Base-by-base conservation (phyloP, 2,329 filamentous ascomycete genomes). In the Trichoderma aggressivum region DNA sequence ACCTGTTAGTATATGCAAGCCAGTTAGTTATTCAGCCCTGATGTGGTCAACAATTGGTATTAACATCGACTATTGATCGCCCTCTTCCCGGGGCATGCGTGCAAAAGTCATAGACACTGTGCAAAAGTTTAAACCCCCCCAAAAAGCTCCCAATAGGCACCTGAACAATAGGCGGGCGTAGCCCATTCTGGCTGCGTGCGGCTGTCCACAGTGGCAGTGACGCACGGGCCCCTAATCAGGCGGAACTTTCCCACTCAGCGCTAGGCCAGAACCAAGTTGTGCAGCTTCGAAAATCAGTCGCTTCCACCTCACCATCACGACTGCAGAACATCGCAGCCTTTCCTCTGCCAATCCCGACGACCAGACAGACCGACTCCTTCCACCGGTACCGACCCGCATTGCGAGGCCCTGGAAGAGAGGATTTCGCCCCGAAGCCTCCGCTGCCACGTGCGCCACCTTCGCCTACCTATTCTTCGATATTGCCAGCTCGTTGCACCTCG, bases 191-290 rank as follows among this genome's bases (percentile, higher is more conserved):
- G 39, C 34, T 55, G 62, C 62, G 30, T 53, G 56, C 56, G 66
- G 66, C 66, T 50, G 56, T 61, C 32, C 56, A 53, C 66, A 69
- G 63, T 43, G 34, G 26, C 66, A 62, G 69, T 36, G 61, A 65
- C 70, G 70, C 70, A 71, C 70, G 63, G 70, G 30, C 70, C 70
- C 56, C 55, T 50, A 21, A 43, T 26, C 60, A 63, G 64, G 70
- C 70, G 59, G 60, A 69, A 70, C 67, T 60, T 70, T 61, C 70
- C 66, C 66, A 69, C 71, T 58, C 60, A 66, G 68, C 79, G 77
- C 80, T 81, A 81, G 73, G 72, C 80, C 79, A 59, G 76, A 78
- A 78, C 65, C 73, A 79, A 79, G 74, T 72, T 72, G 70, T 75
- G 75, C 73, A 79, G 77, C 76, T 79, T 72, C 74, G 76, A 79